These are phyloP conservation scores for Pilasporangium apinafurcum DNA, from an alignment of 352 stramenopile species.

Conservation along the genomic window DNA sequence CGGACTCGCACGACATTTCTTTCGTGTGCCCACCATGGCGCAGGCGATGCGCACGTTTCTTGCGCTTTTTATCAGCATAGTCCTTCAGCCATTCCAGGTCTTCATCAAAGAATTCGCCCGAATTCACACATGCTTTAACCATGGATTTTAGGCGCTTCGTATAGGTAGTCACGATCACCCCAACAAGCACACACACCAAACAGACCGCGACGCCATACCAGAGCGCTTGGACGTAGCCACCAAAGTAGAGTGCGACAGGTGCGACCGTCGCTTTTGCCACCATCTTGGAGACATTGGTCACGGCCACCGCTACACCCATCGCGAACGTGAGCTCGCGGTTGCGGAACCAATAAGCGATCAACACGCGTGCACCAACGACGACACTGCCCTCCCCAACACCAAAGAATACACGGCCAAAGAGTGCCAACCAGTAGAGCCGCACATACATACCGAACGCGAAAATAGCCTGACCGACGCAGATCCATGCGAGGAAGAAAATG, in stretches of 20 bases:
- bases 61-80: conserved; percentile 62
- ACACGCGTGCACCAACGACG: conserved; percentile 71
- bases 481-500: conserved; percentile 76
- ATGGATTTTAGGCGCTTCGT: conserved; percentile 54
- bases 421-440: conserved; percentile 64
- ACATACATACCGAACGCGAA: conserved; percentile 74
- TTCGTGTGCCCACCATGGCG: conserved; percentile 1
- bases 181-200: conserved; percentile 39
- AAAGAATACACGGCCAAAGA: conserved; percentile 81
- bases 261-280: conserved; percentile 85
- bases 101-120: conserved; percentile 42
- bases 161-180: conserved; percentile 50
- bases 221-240: conserved; percentile 79
- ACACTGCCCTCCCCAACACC: conserved; percentile 76
- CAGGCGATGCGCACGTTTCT: conserved; percentile 26
- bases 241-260: conserved; percentile 78
- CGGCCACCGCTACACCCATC: conserved; percentile 83
- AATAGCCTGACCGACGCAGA: conserved; percentile 75
- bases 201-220: conserved; percentile 76
- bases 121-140: conserved; percentile 52
- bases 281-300: conserved; percentile 91
- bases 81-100: conserved; percentile 64
- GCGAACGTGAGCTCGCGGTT: conserved; percentile 83
- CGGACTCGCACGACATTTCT: conserved; percentile 46
- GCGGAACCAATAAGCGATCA: conserved; percentile 81